Evolutionary conservation across 805 yeast genomes (phyloP).

Genomic region (Metschnikowia bowlesiae): DNA sequence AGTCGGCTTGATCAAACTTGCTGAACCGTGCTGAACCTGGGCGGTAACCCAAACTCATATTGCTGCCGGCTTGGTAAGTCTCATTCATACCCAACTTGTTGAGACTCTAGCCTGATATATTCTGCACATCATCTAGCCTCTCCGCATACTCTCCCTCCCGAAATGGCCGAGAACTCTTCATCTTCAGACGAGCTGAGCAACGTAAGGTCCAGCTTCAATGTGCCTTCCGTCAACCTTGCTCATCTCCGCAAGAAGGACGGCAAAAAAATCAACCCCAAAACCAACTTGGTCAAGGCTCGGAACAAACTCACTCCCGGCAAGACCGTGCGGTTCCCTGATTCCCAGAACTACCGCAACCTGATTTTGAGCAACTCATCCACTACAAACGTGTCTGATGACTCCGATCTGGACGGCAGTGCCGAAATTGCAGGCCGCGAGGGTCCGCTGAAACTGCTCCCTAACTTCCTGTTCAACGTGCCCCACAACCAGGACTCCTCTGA

Average conservation of each 20-base stretch:
- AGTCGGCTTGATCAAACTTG: too few relatives aligned
- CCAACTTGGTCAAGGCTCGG: constrained; percentile 19
- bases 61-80: not conserved
- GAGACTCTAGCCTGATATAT: too few relatives aligned
- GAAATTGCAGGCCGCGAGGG: not conserved
- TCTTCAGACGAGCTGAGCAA: constrained; percentile 32
- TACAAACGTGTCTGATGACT: constrained; percentile 14
- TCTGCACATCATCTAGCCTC: too few relatives aligned
- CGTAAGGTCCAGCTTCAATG: constrained; percentile 24
- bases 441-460: constrained; percentile 11
- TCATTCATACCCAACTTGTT: too few relatives aligned
- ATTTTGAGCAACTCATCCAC: constrained; percentile 25
- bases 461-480: constrained; percentile 10
- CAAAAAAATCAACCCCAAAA: constrained; percentile 11
- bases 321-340: constrained; percentile 29
- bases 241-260: constrained; percentile 18
- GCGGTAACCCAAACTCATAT: too few relatives aligned
- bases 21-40: too few relatives aligned
- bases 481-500: constrained; percentile 1
- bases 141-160: not conserved
- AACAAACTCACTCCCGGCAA: constrained; percentile 20
- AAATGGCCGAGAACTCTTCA: constrained; percentile 1
- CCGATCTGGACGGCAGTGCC: not conserved
- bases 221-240: constrained; percentile 31
- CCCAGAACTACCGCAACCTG: constrained; percentile 22